Base-by-base conservation (phyloP, 1,139 yeast genomes). In the Kodamaea plutei region DNA sequence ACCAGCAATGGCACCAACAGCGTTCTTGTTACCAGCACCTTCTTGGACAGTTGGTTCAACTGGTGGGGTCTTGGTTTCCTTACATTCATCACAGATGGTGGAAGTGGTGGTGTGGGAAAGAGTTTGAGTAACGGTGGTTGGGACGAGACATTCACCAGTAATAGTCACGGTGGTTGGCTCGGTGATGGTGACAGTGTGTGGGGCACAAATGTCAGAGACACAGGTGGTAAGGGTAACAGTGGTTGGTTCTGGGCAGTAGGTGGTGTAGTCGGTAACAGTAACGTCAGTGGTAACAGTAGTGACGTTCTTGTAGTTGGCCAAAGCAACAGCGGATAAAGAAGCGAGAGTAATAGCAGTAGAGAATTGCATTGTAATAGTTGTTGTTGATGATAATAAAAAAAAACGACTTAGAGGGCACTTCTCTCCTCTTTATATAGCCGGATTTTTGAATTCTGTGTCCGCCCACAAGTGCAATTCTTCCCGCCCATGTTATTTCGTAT, bases 111-210 rank as follows among this genome's bases (percentile, higher is more conserved):
- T 56, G 43, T 72, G 56, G 25, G 16, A 22, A 33, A 54, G 58
- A 36, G 73, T 56, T 47, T 65, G 56, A 43, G 73, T 56, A 22
- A 14, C 23, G 24, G 24, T 22, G 47, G 73, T 59, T 47, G 76
- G 69, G 45, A 79, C 58, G 43, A 83, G 73, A 65, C 87, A 80
- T 54, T 74, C 74, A 53, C 71, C 75, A 38, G 80, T 73, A 56
- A 76, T 64, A 45, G 79, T 74, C 46, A 76, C 47, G 40, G 81
- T 73, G 41, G 76, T 64, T 31, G 76, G 69, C 33, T 45, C 64
- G 30, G 73, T 59, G 45, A 72, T 79, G 36, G 75, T 68, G 63
- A 64, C 55, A 39, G 73, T 62, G 46, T 50, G 47, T 26, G 63
- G 58, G 18, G 38, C 44, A 45, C 66, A 61, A 34, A 36, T 40